phyloP scores from a whole-genome alignment of 495 filamentous ascomycete genomes.

The Aspergillus campestris region DNA sequence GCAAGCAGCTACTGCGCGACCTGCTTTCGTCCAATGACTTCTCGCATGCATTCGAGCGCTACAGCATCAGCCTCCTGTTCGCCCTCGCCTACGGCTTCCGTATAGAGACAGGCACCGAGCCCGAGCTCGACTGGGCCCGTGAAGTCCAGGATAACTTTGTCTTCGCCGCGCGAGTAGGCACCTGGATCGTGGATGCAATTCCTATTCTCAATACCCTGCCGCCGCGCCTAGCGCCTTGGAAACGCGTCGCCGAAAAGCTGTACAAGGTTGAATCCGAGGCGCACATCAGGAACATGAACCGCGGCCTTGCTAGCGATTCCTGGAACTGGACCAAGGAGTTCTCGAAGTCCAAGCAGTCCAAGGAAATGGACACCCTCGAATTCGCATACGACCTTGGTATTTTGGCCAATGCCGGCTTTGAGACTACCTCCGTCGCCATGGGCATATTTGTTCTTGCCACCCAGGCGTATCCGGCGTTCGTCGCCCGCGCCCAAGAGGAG shows the following conservation, averaged over 20 bases:
- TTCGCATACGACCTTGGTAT: constrained; percentile 28
- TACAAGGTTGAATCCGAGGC: constrained; percentile 8
- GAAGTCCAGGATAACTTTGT: constrained; percentile 11
- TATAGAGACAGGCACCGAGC: constrained; percentile 14
- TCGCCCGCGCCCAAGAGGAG: constrained; percentile 43
- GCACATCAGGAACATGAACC: constrained; percentile 7
- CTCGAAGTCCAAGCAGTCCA: constrained; percentile 2
- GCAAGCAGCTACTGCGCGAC: constrained; percentile 19
- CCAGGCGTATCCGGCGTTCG: constrained; percentile 26
- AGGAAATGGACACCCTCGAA: constrained; percentile 16
- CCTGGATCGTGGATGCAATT: constrained; percentile 23
- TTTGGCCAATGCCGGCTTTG: constrained; percentile 27
- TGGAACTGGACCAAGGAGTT: constrained; percentile 23
- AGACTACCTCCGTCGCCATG: constrained; percentile 25
- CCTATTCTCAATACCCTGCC: constrained; percentile 24
- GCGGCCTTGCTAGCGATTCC: not conserved
- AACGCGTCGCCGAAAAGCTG: constrained; percentile 5
- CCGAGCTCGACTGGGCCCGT: constrained; percentile 3
- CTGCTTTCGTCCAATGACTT: constrained; percentile 16
- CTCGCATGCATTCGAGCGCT: constrained; percentile 11
- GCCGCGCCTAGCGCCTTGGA: constrained; percentile 18
- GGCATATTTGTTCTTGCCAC: constrained; percentile 31
- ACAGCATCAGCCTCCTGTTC: constrained; percentile 14
- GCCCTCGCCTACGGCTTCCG: constrained; percentile 23
- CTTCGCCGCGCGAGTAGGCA: constrained; percentile 8